phyloP scores from a whole-genome alignment of 768 basidiomycete genomes.

The Stropharia rugosoannulata region DNA sequence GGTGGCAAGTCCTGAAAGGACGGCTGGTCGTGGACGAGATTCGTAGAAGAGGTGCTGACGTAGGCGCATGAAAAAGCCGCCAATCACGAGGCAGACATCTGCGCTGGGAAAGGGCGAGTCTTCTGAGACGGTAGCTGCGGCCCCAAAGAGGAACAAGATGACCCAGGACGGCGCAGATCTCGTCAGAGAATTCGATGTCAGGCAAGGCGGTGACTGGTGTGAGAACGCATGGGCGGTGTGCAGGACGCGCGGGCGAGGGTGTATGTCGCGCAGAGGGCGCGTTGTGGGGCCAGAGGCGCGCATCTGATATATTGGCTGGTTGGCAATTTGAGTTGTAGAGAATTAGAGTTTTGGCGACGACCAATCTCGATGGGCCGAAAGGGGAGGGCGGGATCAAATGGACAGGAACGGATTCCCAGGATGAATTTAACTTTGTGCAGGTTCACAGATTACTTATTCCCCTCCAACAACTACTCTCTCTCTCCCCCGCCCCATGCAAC shows the following conservation, averaged over 20 bases:
- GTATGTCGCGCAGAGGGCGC: no score
- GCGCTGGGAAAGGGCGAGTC: no score
- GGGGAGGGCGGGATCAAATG: neutral
- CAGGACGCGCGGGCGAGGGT: no score
- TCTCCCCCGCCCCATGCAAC: constrained; percentile 49
- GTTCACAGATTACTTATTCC: constrained; percentile 13
- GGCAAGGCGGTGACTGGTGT: constrained; percentile 3
- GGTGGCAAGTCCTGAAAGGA: no score
- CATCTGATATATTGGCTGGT: neutral
- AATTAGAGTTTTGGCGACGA: constrained; percentile 42
- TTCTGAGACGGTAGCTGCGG: neutral
- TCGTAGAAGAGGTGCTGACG: constrained; percentile 7
- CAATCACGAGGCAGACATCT: neutral
- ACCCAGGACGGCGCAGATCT: neutral
- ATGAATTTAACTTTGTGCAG: constrained; percentile 6
- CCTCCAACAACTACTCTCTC: constrained; percentile 11
- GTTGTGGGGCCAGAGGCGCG: no score
- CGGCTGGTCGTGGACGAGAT: no score
- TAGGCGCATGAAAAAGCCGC: constrained; percentile 3
- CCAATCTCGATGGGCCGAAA: constrained; percentile 36
- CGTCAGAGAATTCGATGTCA: constrained; percentile 4
- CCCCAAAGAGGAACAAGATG: neutral
- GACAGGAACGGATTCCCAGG: neutral
- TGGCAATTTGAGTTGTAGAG: constrained; percentile 47
- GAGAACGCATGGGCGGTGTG: constrained; percentile 1